A percentile compares a stretch with the other conserved stretches of the same genome.
phyloP scores from a whole-genome alignment of 2,329 filamentous ascomycete genomes.

The Coniochaeta sp. region DNA sequence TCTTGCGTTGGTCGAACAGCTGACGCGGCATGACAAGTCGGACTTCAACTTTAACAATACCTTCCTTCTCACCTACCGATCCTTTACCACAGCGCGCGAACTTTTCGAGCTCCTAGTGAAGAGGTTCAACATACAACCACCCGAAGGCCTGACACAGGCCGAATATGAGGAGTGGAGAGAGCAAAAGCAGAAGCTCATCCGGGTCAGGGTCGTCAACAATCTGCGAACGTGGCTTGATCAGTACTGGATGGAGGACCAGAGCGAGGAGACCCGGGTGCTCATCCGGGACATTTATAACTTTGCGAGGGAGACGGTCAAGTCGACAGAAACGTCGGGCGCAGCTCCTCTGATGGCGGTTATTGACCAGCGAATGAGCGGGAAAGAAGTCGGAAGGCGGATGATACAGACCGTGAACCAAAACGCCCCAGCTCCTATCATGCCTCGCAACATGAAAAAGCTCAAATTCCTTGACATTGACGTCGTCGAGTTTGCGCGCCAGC shows the following conservation, averaged over 20 bases:
- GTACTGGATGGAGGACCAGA: conserved; percentile 96
- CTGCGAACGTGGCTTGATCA: conserved; percentile 97
- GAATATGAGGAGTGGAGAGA: conserved; percentile 88
- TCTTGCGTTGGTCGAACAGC: conserved; percentile 82
- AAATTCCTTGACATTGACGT: conserved; percentile 97
- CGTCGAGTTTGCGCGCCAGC: conserved; percentile 91
- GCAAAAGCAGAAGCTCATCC: conserved; percentile 90
- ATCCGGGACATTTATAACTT: conserved; percentile 87
- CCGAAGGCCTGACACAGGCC: conserved; percentile 64
- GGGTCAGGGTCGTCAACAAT: conserved; percentile 95
- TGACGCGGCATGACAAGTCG: conserved; percentile 91
- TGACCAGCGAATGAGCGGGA: conserved; percentile 80
- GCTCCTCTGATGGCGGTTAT: conserved; percentile 77
- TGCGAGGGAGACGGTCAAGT: conserved; percentile 84
- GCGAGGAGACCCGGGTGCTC: conserved; percentile 73
- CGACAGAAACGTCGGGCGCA: conserved; percentile 86
- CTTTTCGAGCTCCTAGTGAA: conserved; percentile 89
- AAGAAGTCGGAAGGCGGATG: conserved; percentile 80
- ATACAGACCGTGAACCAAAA: conserved; percentile 79
- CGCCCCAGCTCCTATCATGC: conserved; percentile 81
- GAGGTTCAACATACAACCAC: conserved; percentile 87
- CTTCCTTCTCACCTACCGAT: conserved; percentile 92
- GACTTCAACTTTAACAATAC: conserved; percentile 97
- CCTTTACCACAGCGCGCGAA: conserved; percentile 85
- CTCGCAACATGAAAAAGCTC: conserved; percentile 99